Base-by-base conservation (phyloP, 768 basidiomycete genomes). In the Daedalea quercina region DNA sequence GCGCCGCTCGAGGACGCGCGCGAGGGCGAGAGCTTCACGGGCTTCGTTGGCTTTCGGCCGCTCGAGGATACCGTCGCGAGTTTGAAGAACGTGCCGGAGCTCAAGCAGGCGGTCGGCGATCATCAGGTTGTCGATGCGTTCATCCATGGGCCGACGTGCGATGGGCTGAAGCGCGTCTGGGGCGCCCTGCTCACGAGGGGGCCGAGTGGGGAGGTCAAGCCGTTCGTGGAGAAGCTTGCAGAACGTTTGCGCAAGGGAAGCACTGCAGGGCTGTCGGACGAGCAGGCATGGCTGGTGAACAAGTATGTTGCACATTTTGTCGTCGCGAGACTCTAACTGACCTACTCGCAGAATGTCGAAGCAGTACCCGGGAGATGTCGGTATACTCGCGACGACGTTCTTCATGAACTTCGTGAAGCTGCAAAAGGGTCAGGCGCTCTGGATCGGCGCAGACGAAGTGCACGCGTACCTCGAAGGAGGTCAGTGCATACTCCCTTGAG, bases 391-490 rank as follows among this genome's bases (percentile, higher is more conserved):
- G 13, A 60, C 63, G 54, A 66, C 71, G 1, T 81, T 78, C 65
- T 63, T 81, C 59, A 65, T 81, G 62, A 81, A 82, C 65, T 70
- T 79, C 42, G 73, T 78, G 9, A 67, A 72, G 56, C 65, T 82
- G 9, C 65, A 74, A 50, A 64, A 67, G n/a, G 79, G 80, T 11
- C 72, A 80, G 55, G 76, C 75, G 12, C 70, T 79, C 41, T 82
- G 78, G 65, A 66, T 81, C 50, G 73, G 73, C 34, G 79, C 79
- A 1, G 74, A 80, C 56, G 77, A 79, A 59, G 75, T 79, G 1
- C 81, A 82, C 58, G 80, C 80, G 3, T 81, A 81, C 63, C 73
- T 82, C 46, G 73, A 73, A 44, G 80, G 80, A 60, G 78, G 79
- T 79, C 43, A 55, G 64, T 40, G 23, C 25, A 25, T 44, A 20